These are phyloP conservation scores for Leccinum disarticulatum DNA, from an alignment of 768 basidiomycete species.

Conservation along the genomic window DNA sequence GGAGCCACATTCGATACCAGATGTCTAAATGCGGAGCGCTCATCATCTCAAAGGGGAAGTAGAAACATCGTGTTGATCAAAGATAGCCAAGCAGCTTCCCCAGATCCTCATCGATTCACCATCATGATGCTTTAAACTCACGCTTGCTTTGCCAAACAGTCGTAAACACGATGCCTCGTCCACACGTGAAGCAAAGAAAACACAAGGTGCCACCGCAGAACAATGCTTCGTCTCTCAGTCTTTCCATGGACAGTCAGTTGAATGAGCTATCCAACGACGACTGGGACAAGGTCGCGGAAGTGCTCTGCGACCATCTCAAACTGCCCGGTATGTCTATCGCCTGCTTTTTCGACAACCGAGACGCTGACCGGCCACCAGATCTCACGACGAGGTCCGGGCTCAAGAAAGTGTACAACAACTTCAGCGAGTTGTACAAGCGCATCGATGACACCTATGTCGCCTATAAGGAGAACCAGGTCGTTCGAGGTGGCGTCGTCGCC, in stretches of 20 bases:
- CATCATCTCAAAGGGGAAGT: no score
- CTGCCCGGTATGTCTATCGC: conserved; percentile 47
- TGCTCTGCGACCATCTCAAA: conserved; percentile 48
- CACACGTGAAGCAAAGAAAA: conserved; percentile 23
- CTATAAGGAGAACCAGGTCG: background rate
- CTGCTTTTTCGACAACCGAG: background rate
- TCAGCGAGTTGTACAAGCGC: conserved; percentile 13
- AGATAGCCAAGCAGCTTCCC: no score
- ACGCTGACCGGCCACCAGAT: background rate
- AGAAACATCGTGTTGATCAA: no score
- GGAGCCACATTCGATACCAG: no score
- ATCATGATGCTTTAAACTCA: no score
- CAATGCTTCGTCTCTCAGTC: background rate
- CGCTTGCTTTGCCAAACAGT: no score
- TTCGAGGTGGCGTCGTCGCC: background rate
- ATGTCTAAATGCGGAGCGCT: no score
- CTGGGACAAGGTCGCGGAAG: conserved; percentile 45
- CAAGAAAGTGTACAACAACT: conserved; percentile 59
- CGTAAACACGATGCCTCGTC: conserved; percentile 18
- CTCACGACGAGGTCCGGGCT: conserved; percentile 42
- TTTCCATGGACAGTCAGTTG: background rate
- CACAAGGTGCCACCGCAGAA: background rate
- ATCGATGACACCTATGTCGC: conserved; percentile 38
- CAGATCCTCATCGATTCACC: no score
- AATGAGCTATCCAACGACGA: conserved; percentile 31